Conservation (phyloP, 768 basidiomycete genomes). For the Neoboletus subvelutipes region DNA sequence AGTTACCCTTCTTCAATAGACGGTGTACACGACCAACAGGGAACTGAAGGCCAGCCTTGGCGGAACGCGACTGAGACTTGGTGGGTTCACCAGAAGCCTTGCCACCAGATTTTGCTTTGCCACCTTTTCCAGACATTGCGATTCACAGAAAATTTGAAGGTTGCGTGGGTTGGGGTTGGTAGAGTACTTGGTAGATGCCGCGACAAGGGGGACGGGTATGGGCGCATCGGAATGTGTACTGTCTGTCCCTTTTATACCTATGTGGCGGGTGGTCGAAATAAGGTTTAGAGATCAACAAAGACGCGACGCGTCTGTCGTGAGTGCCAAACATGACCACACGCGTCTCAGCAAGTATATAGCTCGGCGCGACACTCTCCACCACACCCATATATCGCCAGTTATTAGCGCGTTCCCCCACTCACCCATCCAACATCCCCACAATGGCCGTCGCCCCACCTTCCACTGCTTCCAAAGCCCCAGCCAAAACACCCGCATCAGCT, state of each 20-base stretch:
- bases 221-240: neutral
- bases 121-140: constrained; percentile 41
- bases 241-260: constrained; percentile 30
- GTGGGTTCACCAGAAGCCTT: constrained; percentile 44
- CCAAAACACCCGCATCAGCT: constrained; percentile 38
- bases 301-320: constrained; percentile 32
- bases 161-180: neutral
- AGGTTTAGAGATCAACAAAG: constrained; percentile 40
- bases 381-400: constrained; percentile 13
- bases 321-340: constrained; percentile 40
- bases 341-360: constrained; percentile 28
- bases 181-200: neutral
- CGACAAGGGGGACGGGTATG: constrained; percentile 10
- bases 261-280: constrained; percentile 23
- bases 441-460: constrained; percentile 64
- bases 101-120: constrained; percentile 70
- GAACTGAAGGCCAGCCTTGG: constrained; percentile 43
- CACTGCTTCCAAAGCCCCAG: constrained; percentile 42
- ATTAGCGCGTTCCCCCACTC: constrained; percentile 7
- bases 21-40: constrained; percentile 65
- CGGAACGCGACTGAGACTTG: constrained; percentile 40
- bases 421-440: constrained; percentile 18
- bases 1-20: constrained; percentile 59
- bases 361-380: neutral
- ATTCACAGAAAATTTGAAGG: neutral